These are phyloP conservation scores for Trypanosoma scelopori DNA, from an alignment of 208 protist species.

Conservation along the genomic window DNA sequence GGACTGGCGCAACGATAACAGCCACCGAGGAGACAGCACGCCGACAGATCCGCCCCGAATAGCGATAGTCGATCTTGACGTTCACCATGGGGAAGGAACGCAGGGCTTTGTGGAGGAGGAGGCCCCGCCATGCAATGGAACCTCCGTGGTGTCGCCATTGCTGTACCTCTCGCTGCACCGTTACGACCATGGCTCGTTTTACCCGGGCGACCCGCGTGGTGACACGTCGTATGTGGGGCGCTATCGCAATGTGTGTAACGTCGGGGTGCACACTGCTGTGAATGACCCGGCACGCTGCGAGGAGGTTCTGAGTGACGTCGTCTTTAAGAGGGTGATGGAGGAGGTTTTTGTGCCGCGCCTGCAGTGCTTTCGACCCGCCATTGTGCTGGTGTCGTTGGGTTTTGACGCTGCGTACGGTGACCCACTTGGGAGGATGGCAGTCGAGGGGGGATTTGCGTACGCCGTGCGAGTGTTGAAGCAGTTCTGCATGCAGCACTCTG, in stretches of 20 bases:
- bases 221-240: conserved; percentile 44
- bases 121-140: not conserved
- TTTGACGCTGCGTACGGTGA: conserved; percentile 92
- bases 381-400: conserved; percentile 89
- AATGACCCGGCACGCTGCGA: conserved; percentile 46
- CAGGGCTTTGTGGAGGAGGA: conserved; percentile 83
- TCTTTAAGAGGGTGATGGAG: conserved; percentile 53
- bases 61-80: conserved; percentile 89
- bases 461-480: conserved; percentile 45
- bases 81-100: conserved; percentile 93
- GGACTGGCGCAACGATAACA: conserved; percentile 22
- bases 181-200: conserved; percentile 69
- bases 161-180: conserved; percentile 89
- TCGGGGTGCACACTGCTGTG: conserved; percentile 68
- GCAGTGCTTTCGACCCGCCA: conserved; percentile 57
- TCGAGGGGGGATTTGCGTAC: conserved; percentile 73
- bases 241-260: conserved; percentile 63
- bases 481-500: conserved; percentile 44
- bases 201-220: conserved; percentile 45
- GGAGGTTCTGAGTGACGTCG: conserved; percentile 73
- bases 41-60: conserved; percentile 31
- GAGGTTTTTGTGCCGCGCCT: conserved; percentile 78
- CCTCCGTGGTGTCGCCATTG: conserved; percentile 28
- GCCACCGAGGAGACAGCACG: not conserved
- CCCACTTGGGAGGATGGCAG: conserved; percentile 80